Evolutionary conservation across 129 eudicot species (phyloP), one percentile per base, ranked within the genome.

Genomic region (Gnaphalium uliginosum): DNA sequence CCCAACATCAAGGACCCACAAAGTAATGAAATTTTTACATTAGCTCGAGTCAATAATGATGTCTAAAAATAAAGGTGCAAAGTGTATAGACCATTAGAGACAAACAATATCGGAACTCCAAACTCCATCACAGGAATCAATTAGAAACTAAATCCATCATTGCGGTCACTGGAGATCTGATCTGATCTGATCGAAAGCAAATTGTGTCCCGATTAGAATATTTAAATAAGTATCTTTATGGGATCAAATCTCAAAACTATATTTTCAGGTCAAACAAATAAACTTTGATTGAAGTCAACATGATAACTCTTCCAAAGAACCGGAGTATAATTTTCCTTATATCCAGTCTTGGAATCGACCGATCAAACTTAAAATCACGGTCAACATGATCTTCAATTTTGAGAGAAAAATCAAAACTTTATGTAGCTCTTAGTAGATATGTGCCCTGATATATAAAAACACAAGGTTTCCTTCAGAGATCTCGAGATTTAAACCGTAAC

Each of bases 1-100:
- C 71, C 68, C 81, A 68, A 77, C 75, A 77, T 37, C 68, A 77
- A 77, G 75, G 68, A 56, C 81, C 74, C 74, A 68, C 68, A 46
- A 46, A 46, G 53, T 46, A n/a, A 46, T 46, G 18, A 13, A 13
- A 46, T 46, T 13, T 5, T n/a, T 46, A 46, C 53, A 13, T 46
- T 46, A 46, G n/a, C 53, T 46, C 14, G 13, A 39, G 9, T 10
- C 14, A 9, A 39, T 39, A 9, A 35, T 35, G 14, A 9, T 39
- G 46, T 39, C 46, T 39, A 8, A 39, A 39, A 10, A 39, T 39
- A 46, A 14, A 11, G 3, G 53, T n/a, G 1, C 53, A 13, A 33
- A 33, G 18, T 43, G 51, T 10, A 10, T 43, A 43, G 51, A 43
- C 51, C 51, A 43, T 13, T 46, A 14, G 18, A 46, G n/a, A 46